Evolutionary conservation across 768 basidiomycete genomes (phyloP).

Genomic region (Tylopilus sp.): DNA sequence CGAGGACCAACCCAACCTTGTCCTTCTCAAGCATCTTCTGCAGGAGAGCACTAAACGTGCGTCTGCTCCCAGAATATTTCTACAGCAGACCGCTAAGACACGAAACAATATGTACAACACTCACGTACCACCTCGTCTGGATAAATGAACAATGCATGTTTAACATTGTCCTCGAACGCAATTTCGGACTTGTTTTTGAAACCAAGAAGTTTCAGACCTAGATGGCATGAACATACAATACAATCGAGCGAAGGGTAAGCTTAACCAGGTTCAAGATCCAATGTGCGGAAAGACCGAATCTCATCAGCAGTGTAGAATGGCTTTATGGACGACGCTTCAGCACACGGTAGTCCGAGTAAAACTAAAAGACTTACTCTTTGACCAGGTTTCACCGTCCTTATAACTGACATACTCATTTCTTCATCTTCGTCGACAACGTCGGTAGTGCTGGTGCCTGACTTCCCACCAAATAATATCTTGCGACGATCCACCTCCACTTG

Average conservation of each 20-base stretch:
- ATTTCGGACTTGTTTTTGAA: conserved; percentile 77
- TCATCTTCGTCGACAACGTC: conserved; percentile 33
- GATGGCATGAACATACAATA: not conserved
- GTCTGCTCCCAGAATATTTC: conserved; percentile 85
- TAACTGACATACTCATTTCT: conserved; percentile 36
- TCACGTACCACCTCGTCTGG: conserved; percentile 77
- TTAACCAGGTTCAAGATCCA: conserved; percentile 73
- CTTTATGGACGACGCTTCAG: conserved; percentile 35
- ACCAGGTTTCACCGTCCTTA: conserved; percentile 47
- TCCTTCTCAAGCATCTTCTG: conserved; percentile 78
- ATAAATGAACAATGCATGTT: conserved; percentile 88
- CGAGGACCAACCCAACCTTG: conserved; percentile 77
- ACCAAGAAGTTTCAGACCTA: conserved; percentile 88
- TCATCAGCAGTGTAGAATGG: conserved; percentile 87
- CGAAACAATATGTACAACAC: not conserved
- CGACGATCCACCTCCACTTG: conserved; percentile 27
- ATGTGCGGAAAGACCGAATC: conserved; percentile 73
- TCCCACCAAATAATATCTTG: conserved; percentile 31
- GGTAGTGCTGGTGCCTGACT: conserved; percentile 35
- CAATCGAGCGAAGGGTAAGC: conserved; percentile 7
- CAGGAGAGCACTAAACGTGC: conserved; percentile 86
- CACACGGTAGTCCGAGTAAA: not conserved
- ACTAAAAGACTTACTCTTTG: conserved; percentile 42
- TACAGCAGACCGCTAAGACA: conserved; percentile 23
- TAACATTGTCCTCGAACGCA: conserved; percentile 84